Evolutionary conservation across 306 rosid species (phyloP).

Genomic region (Coriaria nepalensis): DNA sequence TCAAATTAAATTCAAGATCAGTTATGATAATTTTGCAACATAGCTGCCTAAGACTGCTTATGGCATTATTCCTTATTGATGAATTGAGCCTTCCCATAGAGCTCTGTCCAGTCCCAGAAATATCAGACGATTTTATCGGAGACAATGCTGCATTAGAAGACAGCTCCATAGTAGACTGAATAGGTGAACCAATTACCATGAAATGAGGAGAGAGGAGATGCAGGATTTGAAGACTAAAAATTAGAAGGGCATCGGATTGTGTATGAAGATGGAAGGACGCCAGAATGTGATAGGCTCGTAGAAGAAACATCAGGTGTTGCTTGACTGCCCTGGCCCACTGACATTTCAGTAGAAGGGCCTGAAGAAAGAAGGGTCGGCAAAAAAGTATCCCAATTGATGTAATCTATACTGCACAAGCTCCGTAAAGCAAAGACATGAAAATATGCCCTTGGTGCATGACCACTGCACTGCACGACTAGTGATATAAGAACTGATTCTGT

Average conservation of each 20-base stretch:
- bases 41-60: slow-evolving; percentile 89
- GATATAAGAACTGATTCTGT: slow-evolving; percentile 75
- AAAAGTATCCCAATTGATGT: slow-evolving; percentile 80
- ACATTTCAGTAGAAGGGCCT: slow-evolving; percentile 55
- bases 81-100: slow-evolving; percentile 38
- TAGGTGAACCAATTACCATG: slow-evolving; percentile 89
- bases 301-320: slow-evolving; percentile 46
- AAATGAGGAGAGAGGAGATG: slow-evolving; percentile 74
- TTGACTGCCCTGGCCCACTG: slow-evolving; percentile 61
- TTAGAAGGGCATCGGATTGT: slow-evolving; percentile 41
- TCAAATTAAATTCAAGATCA: slow-evolving; percentile 64
- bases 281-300: slow-evolving; percentile 54
- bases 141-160: slow-evolving; percentile 47
- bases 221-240: slow-evolving; percentile 80
- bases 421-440: slow-evolving; percentile 80
- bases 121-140: slow-evolving; percentile 75
- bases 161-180: slow-evolving; percentile 52
- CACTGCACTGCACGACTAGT: slow-evolving; percentile 71
- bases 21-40: slow-evolving; percentile 89
- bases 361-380: slow-evolving; percentile 80
- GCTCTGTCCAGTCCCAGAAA: slow-evolving; percentile 40
- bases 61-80: slow-evolving; percentile 59
- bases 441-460: slow-evolving; percentile 82
- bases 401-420: slow-evolving; percentile 61
- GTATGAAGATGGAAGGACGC: slow-evolving; percentile 49